Conservation (phyloP, 306 rosid species). For the Adenanthera pavonina region DNA sequence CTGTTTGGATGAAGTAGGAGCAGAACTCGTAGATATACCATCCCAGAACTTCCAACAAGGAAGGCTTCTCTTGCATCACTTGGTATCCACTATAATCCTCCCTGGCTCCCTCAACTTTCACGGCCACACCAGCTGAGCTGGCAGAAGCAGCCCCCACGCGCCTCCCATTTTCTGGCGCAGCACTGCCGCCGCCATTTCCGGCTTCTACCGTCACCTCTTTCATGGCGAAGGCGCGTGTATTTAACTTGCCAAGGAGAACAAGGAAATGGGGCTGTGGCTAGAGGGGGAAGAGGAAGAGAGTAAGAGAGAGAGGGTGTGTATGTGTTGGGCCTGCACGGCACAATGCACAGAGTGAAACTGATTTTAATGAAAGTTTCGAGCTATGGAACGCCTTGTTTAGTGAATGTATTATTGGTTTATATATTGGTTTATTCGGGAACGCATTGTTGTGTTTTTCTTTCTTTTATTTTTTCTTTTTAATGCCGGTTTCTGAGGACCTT, state of each 20-base stretch:
- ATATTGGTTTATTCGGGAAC: not conserved
- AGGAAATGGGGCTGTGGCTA: not conserved
- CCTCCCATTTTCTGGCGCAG: not conserved
- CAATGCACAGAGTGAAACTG: not conserved
- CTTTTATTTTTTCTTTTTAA: too few relatives aligned
- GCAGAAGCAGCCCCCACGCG: not conserved
- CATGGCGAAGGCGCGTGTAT: conserved; percentile 11
- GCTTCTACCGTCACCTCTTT: conserved; percentile 46
- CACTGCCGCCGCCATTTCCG: conserved; percentile 17
- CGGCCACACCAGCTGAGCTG: conserved; percentile 23
- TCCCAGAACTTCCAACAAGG: conserved; percentile 66
- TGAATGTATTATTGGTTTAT: not conserved
- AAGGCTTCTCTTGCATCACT: conserved; percentile 65
- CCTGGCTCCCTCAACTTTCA: conserved; percentile 55
- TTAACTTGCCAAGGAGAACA: not conserved
- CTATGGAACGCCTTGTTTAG: not conserved
- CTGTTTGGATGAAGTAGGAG: conserved; percentile 64
- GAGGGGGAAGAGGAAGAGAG: not conserved
- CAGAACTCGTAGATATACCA: conserved; percentile 84
- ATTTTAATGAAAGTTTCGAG: not conserved
- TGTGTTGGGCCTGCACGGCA: not conserved
- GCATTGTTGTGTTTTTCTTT: not conserved
- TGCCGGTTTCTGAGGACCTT: too few relatives aligned
- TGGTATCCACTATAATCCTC: conserved; percentile 55
- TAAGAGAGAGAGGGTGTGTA: not conserved